Conservation (phyloP, 2,329 filamentous ascomycete species). For the Aspergillus terreus region DNA sequence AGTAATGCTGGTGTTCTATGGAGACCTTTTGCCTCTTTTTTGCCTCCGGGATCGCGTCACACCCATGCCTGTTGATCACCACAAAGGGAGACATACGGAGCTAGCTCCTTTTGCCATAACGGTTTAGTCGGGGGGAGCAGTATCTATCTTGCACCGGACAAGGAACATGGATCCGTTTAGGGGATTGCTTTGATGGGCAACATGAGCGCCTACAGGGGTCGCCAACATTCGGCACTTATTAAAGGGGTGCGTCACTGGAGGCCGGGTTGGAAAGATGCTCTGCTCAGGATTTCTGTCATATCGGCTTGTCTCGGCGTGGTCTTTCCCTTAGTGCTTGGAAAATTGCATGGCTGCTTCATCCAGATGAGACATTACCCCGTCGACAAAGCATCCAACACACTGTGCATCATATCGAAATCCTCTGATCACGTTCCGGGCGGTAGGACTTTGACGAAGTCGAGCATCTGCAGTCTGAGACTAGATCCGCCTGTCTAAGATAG, state of each 20-base stretch:
- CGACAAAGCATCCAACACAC: neutral
- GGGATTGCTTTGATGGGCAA: conserved; percentile 6
- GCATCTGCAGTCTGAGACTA: neutral
- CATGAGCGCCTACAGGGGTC: conserved; percentile 1
- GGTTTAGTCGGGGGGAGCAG: conserved; percentile 1
- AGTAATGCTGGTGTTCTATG: neutral
- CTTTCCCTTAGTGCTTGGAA: neutral
- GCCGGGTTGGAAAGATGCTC: no score
- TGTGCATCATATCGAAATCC: neutral
- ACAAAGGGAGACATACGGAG: neutral
- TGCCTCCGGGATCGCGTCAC: neutral
- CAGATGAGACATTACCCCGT: neutral
- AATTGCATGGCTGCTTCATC: neutral
- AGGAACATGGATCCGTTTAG: conserved; percentile 6
- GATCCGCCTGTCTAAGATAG: neutral
- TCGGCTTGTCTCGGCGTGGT: neutral
- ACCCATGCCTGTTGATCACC: conserved; percentile 9
- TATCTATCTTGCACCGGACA: conserved; percentile 7
- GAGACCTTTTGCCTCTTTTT: neutral
- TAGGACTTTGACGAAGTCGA: neutral
- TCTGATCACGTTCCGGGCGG: neutral
- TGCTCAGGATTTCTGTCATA: neutral
- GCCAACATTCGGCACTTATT: neutral
- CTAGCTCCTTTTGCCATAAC: neutral
- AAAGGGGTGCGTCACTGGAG: neutral